Percentiles rank a stretch among this genome's conserved stretches.
Evolutionary conservation across 2,329 filamentous ascomycete genomes (phyloP).

Genomic region (Nemania sp.): DNA sequence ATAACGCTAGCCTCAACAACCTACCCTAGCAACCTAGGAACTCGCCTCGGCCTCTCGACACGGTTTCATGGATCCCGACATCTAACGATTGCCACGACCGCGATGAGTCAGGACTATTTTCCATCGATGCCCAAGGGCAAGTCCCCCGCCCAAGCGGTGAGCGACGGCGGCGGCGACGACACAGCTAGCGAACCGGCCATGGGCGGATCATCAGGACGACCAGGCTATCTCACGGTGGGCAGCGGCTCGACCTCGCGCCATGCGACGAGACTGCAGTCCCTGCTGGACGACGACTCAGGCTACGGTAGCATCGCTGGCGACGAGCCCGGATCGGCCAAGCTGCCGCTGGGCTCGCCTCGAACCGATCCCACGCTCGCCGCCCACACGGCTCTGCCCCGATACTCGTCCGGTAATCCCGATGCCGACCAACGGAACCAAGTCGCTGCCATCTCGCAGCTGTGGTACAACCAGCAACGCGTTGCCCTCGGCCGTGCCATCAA

Average conservation of each 20-base stretch:
- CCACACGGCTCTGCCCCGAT: constrained; percentile 49
- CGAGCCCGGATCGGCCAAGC: constrained; percentile 47
- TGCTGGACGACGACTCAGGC: constrained; percentile 86
- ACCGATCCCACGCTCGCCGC: constrained; percentile 52
- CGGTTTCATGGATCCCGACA: constrained; percentile 23
- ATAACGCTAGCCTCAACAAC: neutral
- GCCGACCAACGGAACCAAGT: constrained; percentile 70
- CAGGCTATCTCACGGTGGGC: constrained; percentile 87
- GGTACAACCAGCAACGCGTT: constrained; percentile 90
- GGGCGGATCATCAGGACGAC: constrained; percentile 41
- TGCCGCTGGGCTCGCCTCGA: constrained; percentile 40
- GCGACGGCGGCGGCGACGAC: constrained; percentile 6
- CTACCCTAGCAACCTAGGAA: neutral
- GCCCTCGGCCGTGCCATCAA: constrained; percentile 87
- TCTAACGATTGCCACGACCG: constrained; percentile 34
- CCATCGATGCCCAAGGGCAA: constrained; percentile 40
- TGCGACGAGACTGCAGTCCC: constrained; percentile 76
- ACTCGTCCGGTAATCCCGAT: constrained; percentile 53
- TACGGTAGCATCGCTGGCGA: constrained; percentile 73
- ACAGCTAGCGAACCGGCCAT: constrained; percentile 31
- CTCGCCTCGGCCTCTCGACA: neutral
- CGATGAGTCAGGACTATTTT: constrained; percentile 64
- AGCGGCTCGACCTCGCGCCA: constrained; percentile 79
- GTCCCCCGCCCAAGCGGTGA: constrained; percentile 47
- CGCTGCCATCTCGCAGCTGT: constrained; percentile 87